Evolutionary conservation across 2,329 filamentous ascomycete genomes (phyloP).

Genomic region (Calcarisporium arbuscula): DNA sequence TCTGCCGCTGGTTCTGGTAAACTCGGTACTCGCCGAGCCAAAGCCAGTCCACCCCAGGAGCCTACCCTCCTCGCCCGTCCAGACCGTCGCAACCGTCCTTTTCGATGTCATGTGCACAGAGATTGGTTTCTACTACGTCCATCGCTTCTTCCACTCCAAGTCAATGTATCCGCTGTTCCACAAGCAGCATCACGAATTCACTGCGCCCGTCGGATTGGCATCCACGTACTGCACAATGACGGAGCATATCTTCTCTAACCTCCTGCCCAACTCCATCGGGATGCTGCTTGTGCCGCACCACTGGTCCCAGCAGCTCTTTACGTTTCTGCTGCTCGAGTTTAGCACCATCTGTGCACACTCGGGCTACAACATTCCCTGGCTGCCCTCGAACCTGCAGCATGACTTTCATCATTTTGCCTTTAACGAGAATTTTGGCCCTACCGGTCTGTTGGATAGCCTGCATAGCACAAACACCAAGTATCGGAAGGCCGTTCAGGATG

Average conservation of each 20-base stretch:
- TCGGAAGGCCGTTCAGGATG: conserved; percentile 8
- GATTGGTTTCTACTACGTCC: conserved; percentile 42
- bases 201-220: conserved; percentile 42
- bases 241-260: conserved; percentile 44
- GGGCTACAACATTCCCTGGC: conserved; percentile 11
- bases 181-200: conserved; percentile 46
- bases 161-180: conserved; percentile 39
- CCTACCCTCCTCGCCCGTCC: conserved; percentile 5
- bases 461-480: conserved; percentile 11
- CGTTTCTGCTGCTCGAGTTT: conserved; percentile 12
- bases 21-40: background rate
- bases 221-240: conserved; percentile 45
- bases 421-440: conserved; percentile 13
- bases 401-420: conserved; percentile 15
- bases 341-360: conserved; percentile 10
- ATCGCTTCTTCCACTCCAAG: conserved; percentile 41
- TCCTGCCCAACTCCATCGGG: conserved; percentile 37
- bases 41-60: conserved; percentile 1
- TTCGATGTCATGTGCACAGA: conserved; percentile 23
- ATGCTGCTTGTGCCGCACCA: conserved; percentile 9
- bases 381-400: conserved; percentile 11
- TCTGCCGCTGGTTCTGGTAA: conserved; percentile 2
- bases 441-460: conserved; percentile 9
- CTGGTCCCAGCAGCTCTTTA: conserved; percentile 12
- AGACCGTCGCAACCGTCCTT: conserved; percentile 7